Conservation (phyloP, 306 rosid genomes). For the Abrus precatorius region DNA sequence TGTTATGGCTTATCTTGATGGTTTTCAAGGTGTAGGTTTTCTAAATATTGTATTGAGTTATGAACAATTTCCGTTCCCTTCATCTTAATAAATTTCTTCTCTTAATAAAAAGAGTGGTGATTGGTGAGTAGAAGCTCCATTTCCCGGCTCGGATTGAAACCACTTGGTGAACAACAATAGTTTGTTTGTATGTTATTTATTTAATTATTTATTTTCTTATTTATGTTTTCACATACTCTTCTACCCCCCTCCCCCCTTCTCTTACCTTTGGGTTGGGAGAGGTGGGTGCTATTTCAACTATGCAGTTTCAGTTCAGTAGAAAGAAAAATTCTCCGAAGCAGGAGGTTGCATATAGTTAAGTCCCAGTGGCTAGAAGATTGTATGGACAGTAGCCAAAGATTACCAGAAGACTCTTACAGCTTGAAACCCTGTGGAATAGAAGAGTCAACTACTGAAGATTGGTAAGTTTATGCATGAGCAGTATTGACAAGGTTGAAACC, state of each 20-base stretch:
- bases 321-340: slow-evolving; percentile 58
- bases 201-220: neutral
- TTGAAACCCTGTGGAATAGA: slow-evolving; percentile 65
- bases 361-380: slow-evolving; percentile 92
- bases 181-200: neutral
- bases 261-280: slow-evolving; percentile 30
- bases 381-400: slow-evolving; percentile 60
- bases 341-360: slow-evolving; percentile 69
- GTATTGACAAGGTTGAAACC: slow-evolving; percentile 13
- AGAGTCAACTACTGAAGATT: slow-evolving; percentile 56
- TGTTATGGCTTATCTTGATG: neutral
- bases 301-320: slow-evolving; percentile 68
- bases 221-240: slow-evolving; percentile 18
- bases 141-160: slow-evolving; percentile 20
- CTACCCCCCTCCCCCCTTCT: too few relatives aligned
- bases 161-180: slow-evolving; percentile 7
- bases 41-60: neutral
- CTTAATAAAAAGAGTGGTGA: neutral
- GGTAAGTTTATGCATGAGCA: slow-evolving; percentile 63
- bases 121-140: neutral
- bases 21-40: neutral
- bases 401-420: slow-evolving; percentile 81
- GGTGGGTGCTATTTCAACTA: slow-evolving; percentile 1
- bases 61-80: neutral
- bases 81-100: slow-evolving; percentile 1